Percentiles rank a stretch among this genome's conserved stretches.
Evolutionary conservation across 2,329 filamentous ascomycete species (phyloP).

Genomic region (Nakataea oryzae): DNA sequence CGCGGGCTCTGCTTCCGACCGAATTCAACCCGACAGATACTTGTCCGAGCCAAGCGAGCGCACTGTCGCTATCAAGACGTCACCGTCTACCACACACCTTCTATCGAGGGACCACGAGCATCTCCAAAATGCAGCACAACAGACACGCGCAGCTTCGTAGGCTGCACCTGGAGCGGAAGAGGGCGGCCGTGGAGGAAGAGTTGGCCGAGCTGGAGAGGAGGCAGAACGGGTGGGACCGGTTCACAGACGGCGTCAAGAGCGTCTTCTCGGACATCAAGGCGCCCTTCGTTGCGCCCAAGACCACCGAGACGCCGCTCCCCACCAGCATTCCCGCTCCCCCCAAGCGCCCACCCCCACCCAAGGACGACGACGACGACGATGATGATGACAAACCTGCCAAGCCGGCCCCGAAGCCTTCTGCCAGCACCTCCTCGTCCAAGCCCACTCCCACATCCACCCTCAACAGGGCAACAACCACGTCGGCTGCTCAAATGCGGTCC

Average conservation of each 20-base stretch:
- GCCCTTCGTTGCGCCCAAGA: background rate
- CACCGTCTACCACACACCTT: background rate
- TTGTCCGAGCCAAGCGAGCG: background rate
- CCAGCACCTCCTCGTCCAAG: background rate
- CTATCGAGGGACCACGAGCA: background rate
- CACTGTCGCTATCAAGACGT: background rate
- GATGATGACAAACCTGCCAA: background rate
- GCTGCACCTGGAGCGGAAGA: background rate
- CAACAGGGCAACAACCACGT: background rate
- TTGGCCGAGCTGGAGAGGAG: background rate
- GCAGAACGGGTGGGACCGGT: slow-evolving; percentile 6
- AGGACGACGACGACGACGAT: background rate
- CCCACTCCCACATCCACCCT: background rate
- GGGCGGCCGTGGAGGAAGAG: background rate
- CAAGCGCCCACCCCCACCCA: no score
- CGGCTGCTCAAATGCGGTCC: background rate
- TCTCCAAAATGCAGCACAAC: background rate
- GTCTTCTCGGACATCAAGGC: slow-evolving; percentile 4
- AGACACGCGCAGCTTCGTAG: slow-evolving; percentile 4
- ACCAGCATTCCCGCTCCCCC: background rate
- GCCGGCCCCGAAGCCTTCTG: background rate
- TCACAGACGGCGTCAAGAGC: slow-evolving; percentile 10
- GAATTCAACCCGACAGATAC: background rate
- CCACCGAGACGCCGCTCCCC: background rate
- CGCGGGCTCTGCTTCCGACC: background rate